Base-by-base conservation (phyloP, 106 monocot genomes). In the Acorus calamus region DNA sequence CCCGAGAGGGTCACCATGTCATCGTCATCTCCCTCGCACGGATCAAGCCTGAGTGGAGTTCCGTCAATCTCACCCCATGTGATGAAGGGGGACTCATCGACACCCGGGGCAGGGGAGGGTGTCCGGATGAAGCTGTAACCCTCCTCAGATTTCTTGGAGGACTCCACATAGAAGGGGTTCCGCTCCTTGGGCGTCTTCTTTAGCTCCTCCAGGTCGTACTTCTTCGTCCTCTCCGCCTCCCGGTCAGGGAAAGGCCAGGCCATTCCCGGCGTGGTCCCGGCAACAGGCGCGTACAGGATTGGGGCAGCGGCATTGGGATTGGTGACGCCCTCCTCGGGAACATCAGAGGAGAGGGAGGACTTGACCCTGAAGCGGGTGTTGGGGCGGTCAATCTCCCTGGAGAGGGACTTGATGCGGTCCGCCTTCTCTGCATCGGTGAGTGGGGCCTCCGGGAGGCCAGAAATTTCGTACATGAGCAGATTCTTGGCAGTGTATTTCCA, bases 21-120 rank as follows among this genome's bases (percentile, higher is more conserved):
- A 9, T 73, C 42, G 2, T 78, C 63, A 1, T 62, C 54, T 9
- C 91, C 96, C 52, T 96, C 90, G 28, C 28, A 28, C 14, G 69
- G 41, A 70, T 98, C 96, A 74, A 98, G 63, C 61, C 96, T 72
- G 63, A 98, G 55, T 1, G 96, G 96, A 2, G 96, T 91, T 10
- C 96, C 96, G 43, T 91, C 91, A 55, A 98, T 98, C 66, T 91
- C 96, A 49, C 96, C 96, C 96, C 96, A 98, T 0, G 96, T 98
- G 80, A 98, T 98, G 65, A 98, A 85, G 0, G 96, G 96, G 0
- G 91, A 98, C 13, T 84, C 96, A 59, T 83, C 96, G 14, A 75
- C 80, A 9, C 96, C 96, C 0, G 91, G 96, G 9, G 81, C 91
- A 12, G 91, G 96, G 2, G 91, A 91, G 5, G 96, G 96, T 0